phyloP scores from a whole-genome alignment of 2,329 filamentous ascomycete genomes.

The Neopestalotiopsis sp. region DNA sequence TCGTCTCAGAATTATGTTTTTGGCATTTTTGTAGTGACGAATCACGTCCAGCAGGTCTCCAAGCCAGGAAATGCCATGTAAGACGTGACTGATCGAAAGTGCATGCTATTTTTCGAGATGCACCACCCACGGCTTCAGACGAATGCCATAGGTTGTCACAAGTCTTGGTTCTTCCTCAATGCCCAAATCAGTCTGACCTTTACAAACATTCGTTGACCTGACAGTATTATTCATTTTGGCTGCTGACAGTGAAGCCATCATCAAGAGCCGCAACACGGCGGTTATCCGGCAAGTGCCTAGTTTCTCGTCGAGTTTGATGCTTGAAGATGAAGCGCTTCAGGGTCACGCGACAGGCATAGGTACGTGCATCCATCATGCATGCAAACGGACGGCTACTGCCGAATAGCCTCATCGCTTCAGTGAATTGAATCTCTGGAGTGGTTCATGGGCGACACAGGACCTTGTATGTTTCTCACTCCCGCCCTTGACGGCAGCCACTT shows the following conservation, averaged over 20 bases:
- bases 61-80: too few species aligned
- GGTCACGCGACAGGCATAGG: neutral
- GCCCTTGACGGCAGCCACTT: neutral
- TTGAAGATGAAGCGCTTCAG: slow-evolving; percentile 2
- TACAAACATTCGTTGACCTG: too few species aligned
- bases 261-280: neutral
- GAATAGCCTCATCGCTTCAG: neutral
- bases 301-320: neutral
- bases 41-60: too few species aligned
- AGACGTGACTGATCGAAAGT: too few species aligned
- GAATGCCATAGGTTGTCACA: too few species aligned
- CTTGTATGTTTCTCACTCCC: neutral
- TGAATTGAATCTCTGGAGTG: neutral
- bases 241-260: neutral
- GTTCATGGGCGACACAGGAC: neutral
- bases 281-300: neutral
- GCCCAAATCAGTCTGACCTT: too few species aligned
- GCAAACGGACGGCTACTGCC: neutral
- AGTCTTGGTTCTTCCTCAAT: too few species aligned
- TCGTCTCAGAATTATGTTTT: neutral
- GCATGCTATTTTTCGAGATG: too few species aligned
- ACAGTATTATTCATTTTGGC: neutral
- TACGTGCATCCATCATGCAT: neutral
- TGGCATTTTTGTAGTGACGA: neutral
- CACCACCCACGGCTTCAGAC: too few species aligned